These are phyloP conservation scores for Penicillium alfredii DNA, from an alignment of 495 filamentous ascomycete species.

Conservation along the genomic window DNA sequence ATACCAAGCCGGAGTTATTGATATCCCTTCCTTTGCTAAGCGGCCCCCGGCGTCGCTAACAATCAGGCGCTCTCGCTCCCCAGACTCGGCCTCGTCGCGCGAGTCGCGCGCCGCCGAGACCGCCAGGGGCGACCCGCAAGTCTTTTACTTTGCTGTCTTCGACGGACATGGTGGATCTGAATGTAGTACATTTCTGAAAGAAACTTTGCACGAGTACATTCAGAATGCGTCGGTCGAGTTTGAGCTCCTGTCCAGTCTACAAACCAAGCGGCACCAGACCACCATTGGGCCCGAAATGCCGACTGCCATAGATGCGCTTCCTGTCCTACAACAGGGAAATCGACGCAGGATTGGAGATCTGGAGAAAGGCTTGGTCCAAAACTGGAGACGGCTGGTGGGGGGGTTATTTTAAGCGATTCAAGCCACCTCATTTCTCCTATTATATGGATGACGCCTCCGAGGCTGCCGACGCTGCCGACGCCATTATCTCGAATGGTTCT, in stretches of 20 bases:
- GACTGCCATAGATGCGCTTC: constrained; percentile 17
- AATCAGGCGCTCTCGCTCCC: constrained; percentile 20
- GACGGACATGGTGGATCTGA: constrained; percentile 92
- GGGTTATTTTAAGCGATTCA: constrained; percentile 89
- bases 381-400: constrained; percentile 81
- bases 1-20: constrained; percentile 90
- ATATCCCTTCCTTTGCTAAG: constrained; percentile 87
- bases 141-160: constrained; percentile 96
- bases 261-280: constrained; percentile 9
- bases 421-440: constrained; percentile 58
- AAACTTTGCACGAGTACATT: constrained; percentile 81
- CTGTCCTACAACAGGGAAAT: constrained; percentile 38
- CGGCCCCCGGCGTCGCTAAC: constrained; percentile 66
- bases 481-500: constrained; percentile 4
- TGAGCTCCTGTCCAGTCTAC: constrained; percentile 64
- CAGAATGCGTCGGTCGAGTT: constrained; percentile 72
- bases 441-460: constrained; percentile 19
- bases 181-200: constrained; percentile 79
- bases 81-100: constrained; percentile 20
- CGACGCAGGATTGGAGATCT: constrained; percentile 41
- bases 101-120: constrained; percentile 57
- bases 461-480: constrained; percentile 7
- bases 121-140: constrained; percentile 80
- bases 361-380: constrained; percentile 61
- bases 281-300: constrained; percentile 6